Evolutionary conservation across 768 basidiomycete genomes (phyloP).

Genomic region (Suillus discolor): DNA sequence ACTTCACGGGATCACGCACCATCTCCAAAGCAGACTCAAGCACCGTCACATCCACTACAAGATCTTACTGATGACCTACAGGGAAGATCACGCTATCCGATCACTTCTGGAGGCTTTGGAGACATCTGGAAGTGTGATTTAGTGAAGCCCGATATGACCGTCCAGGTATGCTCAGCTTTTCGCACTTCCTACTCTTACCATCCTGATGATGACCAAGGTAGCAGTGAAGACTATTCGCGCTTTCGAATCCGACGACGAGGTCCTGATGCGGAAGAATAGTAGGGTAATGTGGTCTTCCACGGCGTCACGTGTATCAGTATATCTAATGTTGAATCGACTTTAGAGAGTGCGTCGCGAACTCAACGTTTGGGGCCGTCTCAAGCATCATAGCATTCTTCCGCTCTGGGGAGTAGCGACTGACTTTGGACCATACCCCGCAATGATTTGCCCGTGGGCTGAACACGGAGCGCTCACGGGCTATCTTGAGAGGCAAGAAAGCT

Average conservation of each 20-base stretch:
- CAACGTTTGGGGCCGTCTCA: neutral
- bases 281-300: neutral
- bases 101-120: neutral
- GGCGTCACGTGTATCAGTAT: neutral
- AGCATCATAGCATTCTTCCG: neutral
- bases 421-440: neutral
- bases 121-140: neutral
- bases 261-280: neutral
- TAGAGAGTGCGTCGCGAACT: neutral
- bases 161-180: neutral
- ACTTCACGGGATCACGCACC: constrained; percentile 47
- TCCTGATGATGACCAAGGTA: neutral
- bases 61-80: neutral
- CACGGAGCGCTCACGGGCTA: neutral
- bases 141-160: neutral
- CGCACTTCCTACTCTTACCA: neutral
- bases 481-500: neutral
- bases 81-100: neutral
- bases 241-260: neutral
- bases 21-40: constrained; percentile 61
- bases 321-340: neutral
- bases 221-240: neutral
- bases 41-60: constrained; percentile 29
- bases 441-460: neutral
- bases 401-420: neutral